Conservation (phyloP, 176 grass and related monocot genomes). For the Calamus simplicifolius region DNA sequence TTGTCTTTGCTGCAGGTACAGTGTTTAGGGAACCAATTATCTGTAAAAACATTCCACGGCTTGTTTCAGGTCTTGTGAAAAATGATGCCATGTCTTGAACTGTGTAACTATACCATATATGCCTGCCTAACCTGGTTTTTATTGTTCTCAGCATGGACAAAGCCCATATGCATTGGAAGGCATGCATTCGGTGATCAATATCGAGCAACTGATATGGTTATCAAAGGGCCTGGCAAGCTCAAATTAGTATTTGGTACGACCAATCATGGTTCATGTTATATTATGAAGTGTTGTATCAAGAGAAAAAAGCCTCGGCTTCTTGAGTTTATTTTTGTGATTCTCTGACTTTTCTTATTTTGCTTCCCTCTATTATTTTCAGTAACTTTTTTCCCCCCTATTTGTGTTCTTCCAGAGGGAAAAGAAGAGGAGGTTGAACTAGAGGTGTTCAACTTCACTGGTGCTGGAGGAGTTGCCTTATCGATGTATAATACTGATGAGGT, state of each 20-base stretch:
- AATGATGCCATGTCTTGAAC: conserved; percentile 3
- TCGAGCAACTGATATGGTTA: conserved; percentile 82
- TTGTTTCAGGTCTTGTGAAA: conserved; percentile 73
- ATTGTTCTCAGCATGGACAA: conserved; percentile 77
- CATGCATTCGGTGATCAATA: conserved; percentile 99
- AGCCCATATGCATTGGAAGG: conserved; percentile 98
- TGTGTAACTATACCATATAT: conserved; percentile 13
- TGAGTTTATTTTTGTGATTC: not conserved
- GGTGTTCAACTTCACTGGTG: conserved; percentile 93
- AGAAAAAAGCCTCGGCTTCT: too few species aligned
- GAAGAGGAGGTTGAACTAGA: conserved; percentile 69
- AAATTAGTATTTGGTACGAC: conserved; percentile 89
- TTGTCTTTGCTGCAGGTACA: conserved; percentile 45
- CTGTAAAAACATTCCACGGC: conserved; percentile 84
- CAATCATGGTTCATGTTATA: not conserved
- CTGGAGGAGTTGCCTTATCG: conserved; percentile 82
- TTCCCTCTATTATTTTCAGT: not conserved
- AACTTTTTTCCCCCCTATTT: conserved; percentile 5
- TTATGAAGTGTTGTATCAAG: too few species aligned
- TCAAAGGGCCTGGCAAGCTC: conserved; percentile 96
- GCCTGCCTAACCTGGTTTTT: conserved; percentile 13
- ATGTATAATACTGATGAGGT: conserved; percentile 99
- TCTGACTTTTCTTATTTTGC: not conserved
- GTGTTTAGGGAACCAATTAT: conserved; percentile 98
- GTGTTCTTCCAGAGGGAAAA: conserved; percentile 58